Evolutionary conservation across 2,329 filamentous ascomycete genomes (phyloP), one percentile per base, ranked within the genome.

Genomic region (Amylocarpus encephaloides): DNA sequence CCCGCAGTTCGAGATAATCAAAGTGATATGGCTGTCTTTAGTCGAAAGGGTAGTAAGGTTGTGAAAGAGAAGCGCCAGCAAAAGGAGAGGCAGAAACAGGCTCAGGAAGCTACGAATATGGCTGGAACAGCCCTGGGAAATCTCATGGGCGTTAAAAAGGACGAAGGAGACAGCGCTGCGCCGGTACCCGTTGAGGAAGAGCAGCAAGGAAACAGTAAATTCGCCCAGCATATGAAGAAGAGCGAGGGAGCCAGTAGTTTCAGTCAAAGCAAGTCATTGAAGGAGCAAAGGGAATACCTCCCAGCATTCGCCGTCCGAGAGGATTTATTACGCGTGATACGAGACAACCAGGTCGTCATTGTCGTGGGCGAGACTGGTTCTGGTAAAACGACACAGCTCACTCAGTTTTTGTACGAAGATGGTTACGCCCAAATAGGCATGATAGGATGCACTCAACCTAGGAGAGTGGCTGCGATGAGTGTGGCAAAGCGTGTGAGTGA

Each of bases 11-110:
- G 86, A 46, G 93, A 98, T 66, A 84, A 87, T 22, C 92, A 97
- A 69, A 98, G 94, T 65, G 93, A 98, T 64, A 95, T 98, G 93
- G 93, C 93, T 1, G 91, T 98, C 1, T 97, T 97, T 62, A 95
- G 90, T 70, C 80, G 92, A 39, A 96, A 96, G 67, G 93, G 93
- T 1, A 97, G 92, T 65, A 86, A 83, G 61, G 90, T 96, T 1
- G 93, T 98, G 11, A 88, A 86, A 63, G 93, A 98, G 61, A 84
- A 86, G 60, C 78, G 94, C 38, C 90, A 95, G 68, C 90, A 95
- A 68, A 86, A 91, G 55, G 93, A 98, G 67, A 81, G 93, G 38
- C 88, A 95, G 64, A 89, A 90, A 62, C 92, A 97, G 68, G 92
- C 93, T 0, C 90, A 96, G 65, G 86, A 97, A 63, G 92, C 93